Percentiles rank a stretch among this genome's conserved stretches.
Evolutionary conservation across 2,329 filamentous ascomycete genomes (phyloP).

Genomic region (Alternaria ethzedia): DNA sequence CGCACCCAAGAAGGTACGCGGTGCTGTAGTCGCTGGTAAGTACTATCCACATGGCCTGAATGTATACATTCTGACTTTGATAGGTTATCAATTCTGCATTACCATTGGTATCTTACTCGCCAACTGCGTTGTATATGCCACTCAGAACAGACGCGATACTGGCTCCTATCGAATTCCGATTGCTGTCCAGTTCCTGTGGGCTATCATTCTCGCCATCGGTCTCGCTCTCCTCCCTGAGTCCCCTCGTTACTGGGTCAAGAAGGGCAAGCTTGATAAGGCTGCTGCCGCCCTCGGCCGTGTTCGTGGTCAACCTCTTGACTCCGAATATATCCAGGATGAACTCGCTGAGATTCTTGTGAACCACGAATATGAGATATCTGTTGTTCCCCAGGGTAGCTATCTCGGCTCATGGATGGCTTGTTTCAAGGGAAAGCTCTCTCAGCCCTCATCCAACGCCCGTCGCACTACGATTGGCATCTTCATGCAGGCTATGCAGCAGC

Average conservation of each 20-base stretch:
- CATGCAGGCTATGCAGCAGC: slow-evolving; percentile 60
- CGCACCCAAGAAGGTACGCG: slow-evolving; percentile 71
- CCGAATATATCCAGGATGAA: slow-evolving; percentile 79
- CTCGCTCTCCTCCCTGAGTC: slow-evolving; percentile 83
- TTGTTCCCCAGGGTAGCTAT: slow-evolving; percentile 51
- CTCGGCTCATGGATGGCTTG: slow-evolving; percentile 68
- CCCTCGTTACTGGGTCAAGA: slow-evolving; percentile 86
- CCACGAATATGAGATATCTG: slow-evolving; percentile 80
- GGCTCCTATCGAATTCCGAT: slow-evolving; percentile 81
- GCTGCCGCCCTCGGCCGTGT: slow-evolving; percentile 70
- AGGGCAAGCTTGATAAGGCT: slow-evolving; percentile 71
- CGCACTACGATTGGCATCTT: slow-evolving; percentile 56
- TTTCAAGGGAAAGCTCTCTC: slow-evolving; percentile 60
- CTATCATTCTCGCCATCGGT: slow-evolving; percentile 74
- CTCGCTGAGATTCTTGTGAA: slow-evolving; percentile 90
- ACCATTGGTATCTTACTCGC: slow-evolving; percentile 81
- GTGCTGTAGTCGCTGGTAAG: slow-evolving; percentile 69
- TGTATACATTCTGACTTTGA: background rate
- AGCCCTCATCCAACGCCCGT: slow-evolving; percentile 59
- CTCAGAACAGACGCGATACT: slow-evolving; percentile 67
- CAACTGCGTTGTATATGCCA: slow-evolving; percentile 76
- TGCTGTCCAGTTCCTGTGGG: slow-evolving; percentile 81
- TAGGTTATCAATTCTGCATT: slow-evolving; percentile 78
- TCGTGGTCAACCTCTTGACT: slow-evolving; percentile 76
- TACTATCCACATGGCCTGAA: background rate